Evolutionary conservation across 495 filamentous ascomycete genomes (phyloP).

Genomic region (Xylaria venustula): DNA sequence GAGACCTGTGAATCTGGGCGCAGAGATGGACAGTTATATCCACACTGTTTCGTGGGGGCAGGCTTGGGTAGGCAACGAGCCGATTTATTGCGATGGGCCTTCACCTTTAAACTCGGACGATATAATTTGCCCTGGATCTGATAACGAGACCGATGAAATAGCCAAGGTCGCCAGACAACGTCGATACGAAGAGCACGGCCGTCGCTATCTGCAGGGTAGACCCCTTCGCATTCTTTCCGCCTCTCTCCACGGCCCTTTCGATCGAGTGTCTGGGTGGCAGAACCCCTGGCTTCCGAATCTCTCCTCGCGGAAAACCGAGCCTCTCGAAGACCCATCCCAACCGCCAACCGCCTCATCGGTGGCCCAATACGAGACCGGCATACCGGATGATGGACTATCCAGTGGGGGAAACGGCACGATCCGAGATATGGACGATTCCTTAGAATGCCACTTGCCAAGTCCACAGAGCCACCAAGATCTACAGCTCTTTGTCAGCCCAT

Average conservation of each 20-base stretch:
- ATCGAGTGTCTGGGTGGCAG: constrained; percentile 52
- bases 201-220: constrained; percentile 57
- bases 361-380: background rate
- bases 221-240: constrained; percentile 61
- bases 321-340: background rate
- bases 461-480: constrained; percentile 26
- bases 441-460: constrained; percentile 26
- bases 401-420: constrained; percentile 11
- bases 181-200: constrained; percentile 58
- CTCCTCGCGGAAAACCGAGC: constrained; percentile 14
- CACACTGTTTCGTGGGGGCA: constrained; percentile 5
- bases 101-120: constrained; percentile 32
- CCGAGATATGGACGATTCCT: constrained; percentile 15
- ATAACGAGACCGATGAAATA: constrained; percentile 52
- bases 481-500: constrained; percentile 1
- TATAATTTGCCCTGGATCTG: constrained; percentile 53
- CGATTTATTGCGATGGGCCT: constrained; percentile 45
- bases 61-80: constrained; percentile 35
- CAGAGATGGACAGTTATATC: too few relatives aligned
- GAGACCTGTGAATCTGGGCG: too few relatives aligned
- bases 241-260: constrained; percentile 62
- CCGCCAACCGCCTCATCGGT: background rate
- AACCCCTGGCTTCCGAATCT: constrained; percentile 61
- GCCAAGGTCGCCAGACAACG: constrained; percentile 45
- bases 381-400: background rate